Evolutionary conservation across 2,329 filamentous ascomycete genomes (phyloP).

Genomic region (Blumeria hordei): DNA sequence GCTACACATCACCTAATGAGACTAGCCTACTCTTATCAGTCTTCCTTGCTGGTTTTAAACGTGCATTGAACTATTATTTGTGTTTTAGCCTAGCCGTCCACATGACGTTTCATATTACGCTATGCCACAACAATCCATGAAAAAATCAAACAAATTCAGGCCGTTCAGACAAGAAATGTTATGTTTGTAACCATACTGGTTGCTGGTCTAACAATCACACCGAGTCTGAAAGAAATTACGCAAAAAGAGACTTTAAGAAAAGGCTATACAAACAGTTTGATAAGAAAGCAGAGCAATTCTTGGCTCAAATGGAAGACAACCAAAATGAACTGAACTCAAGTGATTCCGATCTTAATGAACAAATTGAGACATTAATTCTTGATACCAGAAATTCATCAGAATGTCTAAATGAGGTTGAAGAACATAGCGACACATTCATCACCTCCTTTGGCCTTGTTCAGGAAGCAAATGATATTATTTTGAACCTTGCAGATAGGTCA

Average conservation of each 20-base stretch:
- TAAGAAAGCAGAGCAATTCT: background rate
- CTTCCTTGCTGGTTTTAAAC: no score
- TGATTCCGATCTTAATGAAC: background rate
- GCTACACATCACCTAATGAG: no score
- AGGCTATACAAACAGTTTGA: background rate
- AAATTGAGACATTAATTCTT: background rate
- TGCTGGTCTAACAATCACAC: background rate
- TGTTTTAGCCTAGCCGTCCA: no score
- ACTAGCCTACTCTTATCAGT: no score
- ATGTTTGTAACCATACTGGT: background rate
- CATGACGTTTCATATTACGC: no score
- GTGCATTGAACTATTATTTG: no score
- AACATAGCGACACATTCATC: background rate
- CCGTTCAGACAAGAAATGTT: background rate
- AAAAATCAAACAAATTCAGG: background rate
- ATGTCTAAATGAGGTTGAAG: background rate
- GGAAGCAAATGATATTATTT: background rate
- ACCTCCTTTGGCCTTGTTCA: background rate
- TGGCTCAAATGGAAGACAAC: background rate
- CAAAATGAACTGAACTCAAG: background rate
- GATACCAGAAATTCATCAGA: background rate
- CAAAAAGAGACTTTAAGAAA: background rate
- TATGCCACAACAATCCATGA: no score
- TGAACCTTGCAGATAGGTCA: background rate
- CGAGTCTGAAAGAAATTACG: background rate